Evolutionary conservation across 106 monocot species (phyloP).

Genomic region (Cymbidium sinense): DNA sequence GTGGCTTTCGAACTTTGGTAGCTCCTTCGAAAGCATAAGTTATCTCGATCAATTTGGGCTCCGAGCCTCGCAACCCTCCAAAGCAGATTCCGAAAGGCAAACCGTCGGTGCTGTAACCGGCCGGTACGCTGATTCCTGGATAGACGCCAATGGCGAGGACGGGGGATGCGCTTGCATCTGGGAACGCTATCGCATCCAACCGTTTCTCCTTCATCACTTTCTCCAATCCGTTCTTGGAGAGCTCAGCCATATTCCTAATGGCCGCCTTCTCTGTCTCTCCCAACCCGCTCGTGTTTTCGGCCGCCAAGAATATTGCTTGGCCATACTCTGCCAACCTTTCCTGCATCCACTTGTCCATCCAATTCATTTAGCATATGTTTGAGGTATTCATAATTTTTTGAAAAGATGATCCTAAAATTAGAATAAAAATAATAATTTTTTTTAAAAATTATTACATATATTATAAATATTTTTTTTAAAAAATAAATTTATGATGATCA

Average conservation of each 20-base stretch:
- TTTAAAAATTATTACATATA: too few relatives aligned
- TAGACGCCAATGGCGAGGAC: conserved; percentile 46
- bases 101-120: conserved; percentile 16
- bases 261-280: conserved; percentile 12
- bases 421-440: too few relatives aligned
- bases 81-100: conserved; percentile 34
- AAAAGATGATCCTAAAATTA: too few relatives aligned
- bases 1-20: conserved; percentile 33
- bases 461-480: too few relatives aligned
- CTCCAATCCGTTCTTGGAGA: conserved; percentile 30
- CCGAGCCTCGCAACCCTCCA: conserved; percentile 34
- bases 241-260: conserved; percentile 4
- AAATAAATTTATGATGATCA: too few relatives aligned
- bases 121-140: conserved; percentile 40
- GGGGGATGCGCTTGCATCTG: neutral
- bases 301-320: conserved; percentile 18
- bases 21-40: conserved; percentile 50
- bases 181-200: conserved; percentile 40
- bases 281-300: conserved; percentile 23
- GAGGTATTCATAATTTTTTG: too few relatives aligned
- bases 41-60: conserved; percentile 44
- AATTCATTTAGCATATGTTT: too few relatives aligned
- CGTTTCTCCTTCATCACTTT: conserved; percentile 22
- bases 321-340: conserved; percentile 29
- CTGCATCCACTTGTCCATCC: conserved; percentile 3